Conservation (phyloP, 179 eudicot species). For the Beta macrorhiza region DNA sequence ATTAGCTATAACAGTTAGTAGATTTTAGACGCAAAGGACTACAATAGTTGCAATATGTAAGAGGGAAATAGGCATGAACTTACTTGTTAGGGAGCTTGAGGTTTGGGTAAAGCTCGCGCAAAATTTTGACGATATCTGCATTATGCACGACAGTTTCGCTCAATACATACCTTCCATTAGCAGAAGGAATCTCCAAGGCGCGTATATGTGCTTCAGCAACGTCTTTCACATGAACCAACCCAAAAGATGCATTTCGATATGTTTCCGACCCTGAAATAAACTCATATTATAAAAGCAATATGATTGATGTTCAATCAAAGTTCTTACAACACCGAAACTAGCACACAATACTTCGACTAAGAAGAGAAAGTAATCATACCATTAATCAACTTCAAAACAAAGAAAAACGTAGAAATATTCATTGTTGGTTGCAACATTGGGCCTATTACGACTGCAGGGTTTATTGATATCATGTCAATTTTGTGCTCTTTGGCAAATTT, state of each 20-base stretch:
- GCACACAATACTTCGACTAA: neutral
- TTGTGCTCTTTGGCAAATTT: slow-evolving; percentile 52
- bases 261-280: slow-evolving; percentile 22
- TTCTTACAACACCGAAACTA: neutral
- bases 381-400: slow-evolving; percentile 34
- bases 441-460: slow-evolving; percentile 58
- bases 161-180: slow-evolving; percentile 41
- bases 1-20: neutral
- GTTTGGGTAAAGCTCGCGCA: slow-evolving; percentile 37
- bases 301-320: neutral
- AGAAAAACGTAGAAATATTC: slow-evolving; percentile 44
- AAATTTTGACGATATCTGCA: slow-evolving; percentile 26
- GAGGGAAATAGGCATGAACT: neutral
- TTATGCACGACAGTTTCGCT: slow-evolving; percentile 28
- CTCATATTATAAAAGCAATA: neutral
- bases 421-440: slow-evolving; percentile 57
- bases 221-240: slow-evolving; percentile 46
- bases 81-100: slow-evolving; percentile 36
- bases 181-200: slow-evolving; percentile 43
- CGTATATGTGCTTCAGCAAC: slow-evolving; percentile 44
- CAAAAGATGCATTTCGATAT: slow-evolving; percentile 20
- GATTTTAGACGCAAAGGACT: neutral
- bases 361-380: slow-evolving; percentile 23
- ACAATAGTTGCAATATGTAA: neutral
- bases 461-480: slow-evolving; percentile 52